Evolutionary conservation across 2,329 filamentous ascomycete species (phyloP).

Genomic region (Drechmeria coniospora): DNA sequence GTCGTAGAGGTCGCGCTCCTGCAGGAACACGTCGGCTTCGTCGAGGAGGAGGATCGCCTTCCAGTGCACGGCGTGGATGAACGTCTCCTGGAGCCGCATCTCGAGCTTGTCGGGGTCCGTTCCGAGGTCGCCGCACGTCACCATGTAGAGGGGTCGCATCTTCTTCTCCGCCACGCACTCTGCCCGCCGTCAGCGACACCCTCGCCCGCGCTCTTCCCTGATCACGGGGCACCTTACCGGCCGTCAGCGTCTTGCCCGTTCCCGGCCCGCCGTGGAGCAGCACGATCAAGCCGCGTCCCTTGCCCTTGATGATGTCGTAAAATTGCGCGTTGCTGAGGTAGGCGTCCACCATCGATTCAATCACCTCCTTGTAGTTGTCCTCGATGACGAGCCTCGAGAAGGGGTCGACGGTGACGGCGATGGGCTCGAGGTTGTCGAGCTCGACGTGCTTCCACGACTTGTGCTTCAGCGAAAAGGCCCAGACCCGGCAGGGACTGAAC

Average conservation of each 20-base stretch:
- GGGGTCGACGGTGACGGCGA: constrained; percentile 1
- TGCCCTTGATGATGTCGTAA: constrained; percentile 28
- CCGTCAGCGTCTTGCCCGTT: constrained; percentile 33
- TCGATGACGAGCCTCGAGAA: not conserved
- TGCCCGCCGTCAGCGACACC: too few relatives aligned
- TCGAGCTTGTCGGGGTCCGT: not conserved
- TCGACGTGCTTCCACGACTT: too few relatives aligned
- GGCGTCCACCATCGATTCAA: not conserved
- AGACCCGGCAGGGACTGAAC: too few relatives aligned
- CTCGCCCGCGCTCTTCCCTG: too few relatives aligned
- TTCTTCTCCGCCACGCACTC: not conserved
- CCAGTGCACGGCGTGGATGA: constrained; percentile 47
- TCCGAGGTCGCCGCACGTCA: not conserved
- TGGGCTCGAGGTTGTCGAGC: too few relatives aligned
- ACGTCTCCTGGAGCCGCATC: constrained; percentile 1
- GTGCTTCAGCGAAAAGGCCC: too few relatives aligned
- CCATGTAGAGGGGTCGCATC: not conserved
- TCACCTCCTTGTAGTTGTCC: not conserved
- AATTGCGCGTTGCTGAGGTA: not conserved
- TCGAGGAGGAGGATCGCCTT: constrained; percentile 19
- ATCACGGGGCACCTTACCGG: too few relatives aligned
- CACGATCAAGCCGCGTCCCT: constrained; percentile 27
- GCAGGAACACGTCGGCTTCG: constrained; percentile 21
- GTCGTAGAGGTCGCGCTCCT: constrained; percentile 12
- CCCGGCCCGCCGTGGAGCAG: constrained; percentile 31